phyloP scores from a whole-genome alignment of 331 rosid species.

The Pyrus hybrid region DNA sequence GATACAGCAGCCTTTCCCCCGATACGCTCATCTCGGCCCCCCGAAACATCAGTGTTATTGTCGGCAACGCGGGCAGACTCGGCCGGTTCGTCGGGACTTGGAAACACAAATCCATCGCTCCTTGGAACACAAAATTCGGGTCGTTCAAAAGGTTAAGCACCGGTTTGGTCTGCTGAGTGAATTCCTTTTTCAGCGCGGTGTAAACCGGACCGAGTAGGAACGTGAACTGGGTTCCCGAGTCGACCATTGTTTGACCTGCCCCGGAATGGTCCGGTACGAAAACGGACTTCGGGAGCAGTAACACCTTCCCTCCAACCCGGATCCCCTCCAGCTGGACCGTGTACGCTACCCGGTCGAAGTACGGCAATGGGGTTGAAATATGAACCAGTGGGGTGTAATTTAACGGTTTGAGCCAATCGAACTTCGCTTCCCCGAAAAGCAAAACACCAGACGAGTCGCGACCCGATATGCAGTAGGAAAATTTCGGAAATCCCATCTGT shows the following conservation, averaged over 20 bases:
- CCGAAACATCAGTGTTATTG: no score
- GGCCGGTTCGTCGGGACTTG: no score
- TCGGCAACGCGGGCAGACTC: no score
- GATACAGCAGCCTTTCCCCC: constrained; percentile 48
- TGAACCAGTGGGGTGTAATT: no score
- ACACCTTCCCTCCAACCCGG: constrained; percentile 30
- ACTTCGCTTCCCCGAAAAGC: no score
- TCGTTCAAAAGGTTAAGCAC: constrained; percentile 23
- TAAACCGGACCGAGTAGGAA: constrained; percentile 72
- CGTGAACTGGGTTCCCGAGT: constrained; percentile 83
- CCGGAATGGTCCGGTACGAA: constrained; percentile 76
- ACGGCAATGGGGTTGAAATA: constrained; percentile 44
- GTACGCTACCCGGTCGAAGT: constrained; percentile 68
- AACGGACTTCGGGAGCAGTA: constrained; percentile 38
- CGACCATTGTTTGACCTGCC: constrained; percentile 84
- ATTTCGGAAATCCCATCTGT: constrained; percentile 51
- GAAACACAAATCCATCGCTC: constrained; percentile 71
- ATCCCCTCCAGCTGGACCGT: constrained; percentile 70
- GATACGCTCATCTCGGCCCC: no score
- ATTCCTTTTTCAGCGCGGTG: constrained; percentile 52
- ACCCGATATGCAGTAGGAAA: constrained; percentile 74
- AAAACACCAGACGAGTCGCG: constrained; percentile 45
- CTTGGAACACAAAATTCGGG: constrained; percentile 53
- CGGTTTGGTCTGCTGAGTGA: constrained; percentile 36
- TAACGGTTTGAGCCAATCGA: no score